Evolutionary conservation across 495 filamentous ascomycete genomes (phyloP).

Genomic region (Aspergillus sclerotiicarbonarius): DNA sequence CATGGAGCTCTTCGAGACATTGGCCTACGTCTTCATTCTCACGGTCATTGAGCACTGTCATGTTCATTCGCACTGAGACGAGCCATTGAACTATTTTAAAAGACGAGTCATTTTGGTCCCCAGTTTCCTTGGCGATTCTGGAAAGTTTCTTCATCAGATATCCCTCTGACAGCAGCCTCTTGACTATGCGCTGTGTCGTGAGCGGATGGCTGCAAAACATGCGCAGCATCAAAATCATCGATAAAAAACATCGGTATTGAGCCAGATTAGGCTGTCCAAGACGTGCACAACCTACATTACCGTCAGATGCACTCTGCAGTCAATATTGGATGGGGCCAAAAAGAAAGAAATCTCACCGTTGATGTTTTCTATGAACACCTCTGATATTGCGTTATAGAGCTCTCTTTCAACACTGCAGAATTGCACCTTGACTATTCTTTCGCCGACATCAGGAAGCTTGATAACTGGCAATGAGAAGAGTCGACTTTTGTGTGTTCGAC

Average conservation of each 20-base stretch:
- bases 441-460: slow-evolving; percentile 44
- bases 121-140: slow-evolving; percentile 9
- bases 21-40: not conserved
- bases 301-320: not conserved
- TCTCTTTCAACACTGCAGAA: slow-evolving; percentile 48
- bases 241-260: slow-evolving; percentile 26
- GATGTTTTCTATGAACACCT: slow-evolving; percentile 35
- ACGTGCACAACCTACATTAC: slow-evolving; percentile 2
- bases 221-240: slow-evolving; percentile 48
- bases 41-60: not conserved
- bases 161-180: slow-evolving; percentile 38
- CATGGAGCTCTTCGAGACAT: not conserved
- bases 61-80: slow-evolving; percentile 2
- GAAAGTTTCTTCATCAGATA: slow-evolving; percentile 35
- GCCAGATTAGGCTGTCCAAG: not conserved
- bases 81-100: slow-evolving; percentile 14
- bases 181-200: slow-evolving; percentile 44
- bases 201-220: slow-evolving; percentile 54
- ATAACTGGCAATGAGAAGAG: slow-evolving; percentile 57
- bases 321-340: not conserved
- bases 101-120: slow-evolving; percentile 1
- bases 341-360: slow-evolving; percentile 18
- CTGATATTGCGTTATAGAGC: slow-evolving; percentile 46
- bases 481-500: slow-evolving; percentile 49
- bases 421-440: slow-evolving; percentile 34